Conservation (phyloP, 2,329 filamentous ascomycete genomes). For the Trichoderma asperellum region DNA sequence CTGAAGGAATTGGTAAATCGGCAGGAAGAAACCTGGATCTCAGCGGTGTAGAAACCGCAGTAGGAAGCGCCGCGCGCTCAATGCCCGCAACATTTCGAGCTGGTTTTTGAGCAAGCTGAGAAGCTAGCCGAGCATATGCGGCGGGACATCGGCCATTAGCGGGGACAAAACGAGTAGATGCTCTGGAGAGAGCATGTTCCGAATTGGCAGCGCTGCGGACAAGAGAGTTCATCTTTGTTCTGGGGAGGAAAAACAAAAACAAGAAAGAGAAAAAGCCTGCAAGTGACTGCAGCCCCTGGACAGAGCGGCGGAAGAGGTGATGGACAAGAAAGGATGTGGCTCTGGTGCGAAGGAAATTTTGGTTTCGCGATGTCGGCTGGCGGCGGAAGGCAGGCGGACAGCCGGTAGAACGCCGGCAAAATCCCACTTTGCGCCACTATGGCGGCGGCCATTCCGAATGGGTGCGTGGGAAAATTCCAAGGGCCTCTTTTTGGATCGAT, state of each 20-base stretch:
- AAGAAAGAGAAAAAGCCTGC: slow-evolving; percentile 33
- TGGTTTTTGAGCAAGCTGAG: slow-evolving; percentile 40
- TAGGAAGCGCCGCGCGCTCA: slow-evolving; percentile 36
- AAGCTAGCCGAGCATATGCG: slow-evolving; percentile 54
- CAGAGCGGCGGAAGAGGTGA: slow-evolving; percentile 34
- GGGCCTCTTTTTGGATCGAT: neutral
- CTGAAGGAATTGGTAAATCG: slow-evolving; percentile 42
- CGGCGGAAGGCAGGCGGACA: slow-evolving; percentile 43
- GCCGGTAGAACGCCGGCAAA: slow-evolving; percentile 44
- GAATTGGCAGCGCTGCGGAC: slow-evolving; percentile 49
- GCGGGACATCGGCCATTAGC: slow-evolving; percentile 50
- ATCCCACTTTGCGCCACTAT: slow-evolving; percentile 31
- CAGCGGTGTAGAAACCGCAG: slow-evolving; percentile 44
- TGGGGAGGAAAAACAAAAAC: slow-evolving; percentile 17
- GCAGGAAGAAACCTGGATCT: slow-evolving; percentile 51
- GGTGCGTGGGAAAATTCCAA: slow-evolving; percentile 21
- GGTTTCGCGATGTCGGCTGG: slow-evolving; percentile 45
- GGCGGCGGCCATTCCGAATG: slow-evolving; percentile 16
- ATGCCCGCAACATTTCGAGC: slow-evolving; percentile 36
- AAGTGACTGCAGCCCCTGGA: slow-evolving; percentile 37
- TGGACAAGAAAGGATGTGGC: slow-evolving; percentile 34
- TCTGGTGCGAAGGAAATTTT: slow-evolving; percentile 44
- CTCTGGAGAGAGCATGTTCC: slow-evolving; percentile 48
- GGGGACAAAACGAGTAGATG: slow-evolving; percentile 43
- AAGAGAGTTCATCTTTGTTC: slow-evolving; percentile 50